Evolutionary conservation across 176 grass and related monocot species (phyloP), one percentile per base, ranked within the genome.

Genomic region (Tillandsia fasciculata): DNA sequence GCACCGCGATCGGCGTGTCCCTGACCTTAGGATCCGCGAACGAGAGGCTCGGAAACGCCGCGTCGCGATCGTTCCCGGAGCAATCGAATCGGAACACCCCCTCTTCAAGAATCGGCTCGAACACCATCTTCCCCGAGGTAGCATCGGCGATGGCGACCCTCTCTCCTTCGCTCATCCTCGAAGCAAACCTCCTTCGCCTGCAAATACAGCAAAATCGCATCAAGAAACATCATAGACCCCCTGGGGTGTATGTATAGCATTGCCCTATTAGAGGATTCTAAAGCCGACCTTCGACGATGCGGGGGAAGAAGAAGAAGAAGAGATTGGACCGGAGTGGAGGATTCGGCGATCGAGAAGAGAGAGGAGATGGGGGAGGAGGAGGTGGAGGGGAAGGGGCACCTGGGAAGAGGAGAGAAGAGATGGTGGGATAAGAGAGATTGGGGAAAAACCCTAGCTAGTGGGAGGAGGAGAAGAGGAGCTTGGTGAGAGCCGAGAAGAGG

Each of bases 61-160:
- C 64, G 9, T 73, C 78, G 11, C 88, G 83, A 70, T 87, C 78
- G 6, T 42, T 63, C 73, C 49, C 83, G 22, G 92, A 89, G 70
- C 83, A 83, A 81, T 96, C 92, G 76, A 89, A 96, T 24, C 92
- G 80, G 81, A 91, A 96, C 48, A 96, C 86, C 4, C 88, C 88
- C 9, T 83, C 81, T 79, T 87, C 88, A 10, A 96, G 78, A 27
- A 91, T 73, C 22, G 74, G 88, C 64, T 42, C 1, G 70, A 87
- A 96, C 26, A 49, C 70, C 92, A 87, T 87, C 51, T 75, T 49
- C 69, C 59, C 79, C n/a, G 26, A 53, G 2, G 64, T 59, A n/a
- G 13, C 11, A 56, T 64, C 77, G 52, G 73, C 64, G 12, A 28
- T 68, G 50, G 78, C 64, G 52, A 26, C 17, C 9, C 52, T 9